phyloP scores from a whole-genome alignment of 2,329 filamentous ascomycete species.

The Diaporthe sp. region DNA sequence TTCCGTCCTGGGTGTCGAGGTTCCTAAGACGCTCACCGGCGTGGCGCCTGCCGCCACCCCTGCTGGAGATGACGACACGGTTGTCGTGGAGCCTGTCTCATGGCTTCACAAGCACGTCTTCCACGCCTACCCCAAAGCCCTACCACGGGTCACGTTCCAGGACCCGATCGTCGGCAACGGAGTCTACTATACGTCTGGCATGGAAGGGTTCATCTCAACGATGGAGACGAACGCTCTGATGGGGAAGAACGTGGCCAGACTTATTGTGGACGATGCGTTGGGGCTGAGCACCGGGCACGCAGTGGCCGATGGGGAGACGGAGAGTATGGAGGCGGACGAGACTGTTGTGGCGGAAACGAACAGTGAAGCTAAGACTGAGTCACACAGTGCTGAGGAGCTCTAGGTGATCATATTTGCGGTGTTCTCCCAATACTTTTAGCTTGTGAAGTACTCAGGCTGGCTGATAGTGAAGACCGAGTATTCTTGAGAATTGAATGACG shows the following conservation, averaged over 20 bases:
- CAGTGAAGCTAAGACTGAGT: neutral
- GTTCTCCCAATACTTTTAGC: too few species aligned
- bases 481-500: neutral
- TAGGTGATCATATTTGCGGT: neutral
- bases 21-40: constrained; percentile 50
- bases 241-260: constrained; percentile 84
- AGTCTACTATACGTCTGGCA: constrained; percentile 78
- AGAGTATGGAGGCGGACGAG: constrained; percentile 12
- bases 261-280: constrained; percentile 73
- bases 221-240: constrained; percentile 97
- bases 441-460: neutral
- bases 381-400: constrained; percentile 10
- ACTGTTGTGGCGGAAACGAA: neutral
- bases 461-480: neutral
- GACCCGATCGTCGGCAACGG: constrained; percentile 75
- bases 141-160: constrained; percentile 89
- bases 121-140: constrained; percentile 85
- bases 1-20: constrained; percentile 58
- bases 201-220: constrained; percentile 94
- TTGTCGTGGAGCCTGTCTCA: constrained; percentile 64
- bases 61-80: constrained; percentile 43
- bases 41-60: constrained; percentile 32
- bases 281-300: constrained; percentile 37
- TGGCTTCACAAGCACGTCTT: constrained; percentile 85
- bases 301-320: constrained; percentile 37